Base-by-base conservation (phyloP, 1,139 yeast genomes). In the Casaregolazyma suthepensis region DNA sequence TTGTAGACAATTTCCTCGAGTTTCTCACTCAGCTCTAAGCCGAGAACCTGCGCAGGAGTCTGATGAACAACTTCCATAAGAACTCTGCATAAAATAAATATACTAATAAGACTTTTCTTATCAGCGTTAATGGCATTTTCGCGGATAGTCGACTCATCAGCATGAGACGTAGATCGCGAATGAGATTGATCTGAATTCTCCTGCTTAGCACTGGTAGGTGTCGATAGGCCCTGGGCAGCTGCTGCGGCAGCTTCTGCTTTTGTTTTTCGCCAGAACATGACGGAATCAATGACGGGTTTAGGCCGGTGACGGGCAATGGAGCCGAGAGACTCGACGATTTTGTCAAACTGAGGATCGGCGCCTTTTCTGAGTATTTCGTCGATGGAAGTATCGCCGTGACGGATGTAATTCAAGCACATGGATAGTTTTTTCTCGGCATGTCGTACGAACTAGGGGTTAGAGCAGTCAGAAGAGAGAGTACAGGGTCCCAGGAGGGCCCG, bases 191-290 rank as follows among this genome's bases (percentile, higher is more conserved):
- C 20, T 10, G 46, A 43, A 29, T 43, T 43, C 17, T 46, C 43
- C 37, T 55, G 56, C 40, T 52, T 51, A 43, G 58, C 56, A 52
- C 55, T 48, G 40, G 31, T 22, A 51, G 54, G 46, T 43, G 48
- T 46, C 13, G 43, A 45, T 10, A 48, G 35, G 23, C 50, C 55
- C 46, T 52, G 56, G 19, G 65, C 83, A 0, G 96, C 95, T 73
- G 83, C 75, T 2, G 83, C 78, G 0, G 96, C 90, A 2, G 87
- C 85, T 61, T 91, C 97, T 29, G 94, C 83, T 67, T 93, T 85
- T 4, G 94, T 82, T 67, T 91, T 89, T 56, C 99, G 78, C 99
- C 99, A 93, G 66, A 87, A 91, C 98, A 94, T 91, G 56, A 93
- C 96, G 20, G 96, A 88, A 67, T 94, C 99, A 46, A 94, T 91